Conservation (phyloP, 1,284 basidiomycete genomes). For the Somion occarium region DNA sequence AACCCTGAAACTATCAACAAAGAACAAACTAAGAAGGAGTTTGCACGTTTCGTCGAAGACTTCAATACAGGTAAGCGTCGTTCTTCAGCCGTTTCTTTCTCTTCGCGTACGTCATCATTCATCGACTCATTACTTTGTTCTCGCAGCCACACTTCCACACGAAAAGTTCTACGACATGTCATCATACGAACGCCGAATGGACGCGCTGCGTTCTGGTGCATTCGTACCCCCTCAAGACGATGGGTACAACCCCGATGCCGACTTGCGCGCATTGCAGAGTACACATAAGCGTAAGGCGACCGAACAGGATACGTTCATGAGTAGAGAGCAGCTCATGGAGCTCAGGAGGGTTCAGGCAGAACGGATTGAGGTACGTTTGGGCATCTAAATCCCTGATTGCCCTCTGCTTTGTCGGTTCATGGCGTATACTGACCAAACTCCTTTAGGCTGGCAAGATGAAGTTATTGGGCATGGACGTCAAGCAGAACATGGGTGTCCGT, state of each 20-base stretch:
- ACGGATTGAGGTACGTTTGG: constrained; percentile 67
- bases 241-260: constrained; percentile 73
- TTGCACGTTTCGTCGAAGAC: constrained; percentile 76
- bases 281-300: constrained; percentile 46
- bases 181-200: constrained; percentile 77
- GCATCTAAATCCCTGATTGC: constrained; percentile 2
- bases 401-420: not conserved
- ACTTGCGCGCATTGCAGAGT: constrained; percentile 69
- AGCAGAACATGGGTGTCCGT: constrained; percentile 74
- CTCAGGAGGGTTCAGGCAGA: constrained; percentile 79
- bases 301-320: constrained; percentile 71
- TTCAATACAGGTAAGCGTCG: constrained; percentile 73
- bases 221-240: constrained; percentile 64
- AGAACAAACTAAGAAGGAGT: constrained; percentile 81
- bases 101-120: not conserved
- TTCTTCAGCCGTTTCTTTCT: not conserved
- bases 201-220: constrained; percentile 74
- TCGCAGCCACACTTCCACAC: constrained; percentile 77
- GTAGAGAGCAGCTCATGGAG: constrained; percentile 73
- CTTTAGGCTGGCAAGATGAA: constrained; percentile 83
- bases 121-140: constrained; percentile 7
- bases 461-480: constrained; percentile 75
- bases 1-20: constrained; percentile 85
- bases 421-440: constrained; percentile 35
- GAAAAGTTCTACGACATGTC: constrained; percentile 91